A percentile compares a stretch with the other conserved stretches of the same genome.
Conservation (phyloP, 2,329 filamentous ascomycete genomes). For the Volutella citrinella region DNA sequence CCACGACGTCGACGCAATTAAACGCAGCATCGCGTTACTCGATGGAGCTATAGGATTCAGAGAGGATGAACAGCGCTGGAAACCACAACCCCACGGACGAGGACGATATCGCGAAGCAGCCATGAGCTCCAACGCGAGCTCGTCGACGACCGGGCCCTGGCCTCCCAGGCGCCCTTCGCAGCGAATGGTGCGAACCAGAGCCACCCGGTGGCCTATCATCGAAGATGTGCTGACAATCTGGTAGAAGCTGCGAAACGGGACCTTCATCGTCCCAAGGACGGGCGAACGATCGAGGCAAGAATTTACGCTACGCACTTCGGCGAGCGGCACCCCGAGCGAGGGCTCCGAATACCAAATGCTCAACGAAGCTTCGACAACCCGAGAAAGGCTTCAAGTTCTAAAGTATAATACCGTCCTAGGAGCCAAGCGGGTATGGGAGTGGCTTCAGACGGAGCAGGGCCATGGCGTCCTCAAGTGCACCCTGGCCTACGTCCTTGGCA, state of each 20-base stretch:
- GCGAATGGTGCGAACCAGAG: slow-evolving; percentile 42
- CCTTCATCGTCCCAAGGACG: slow-evolving; percentile 81
- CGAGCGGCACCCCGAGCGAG: slow-evolving; percentile 26
- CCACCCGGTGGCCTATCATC: too few relatives aligned
- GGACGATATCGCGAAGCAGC: slow-evolving; percentile 37
- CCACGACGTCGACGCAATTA: neutral
- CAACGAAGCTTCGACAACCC: slow-evolving; percentile 27
- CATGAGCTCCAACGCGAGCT: slow-evolving; percentile 34
- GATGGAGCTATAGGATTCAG: slow-evolving; percentile 17
- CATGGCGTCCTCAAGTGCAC: slow-evolving; percentile 87
- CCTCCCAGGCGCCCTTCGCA: slow-evolving; percentile 43
- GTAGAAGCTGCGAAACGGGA: slow-evolving; percentile 77
- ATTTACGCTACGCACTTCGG: slow-evolving; percentile 68
- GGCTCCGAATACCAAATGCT: slow-evolving; percentile 17
- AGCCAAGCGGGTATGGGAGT: slow-evolving; percentile 51
- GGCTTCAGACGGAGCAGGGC: slow-evolving; percentile 66
- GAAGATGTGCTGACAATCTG: slow-evolving; percentile 10
- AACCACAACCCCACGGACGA: slow-evolving; percentile 17
- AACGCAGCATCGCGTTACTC: too few relatives aligned
- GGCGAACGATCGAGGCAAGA: slow-evolving; percentile 79
- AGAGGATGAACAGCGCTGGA: slow-evolving; percentile 23
- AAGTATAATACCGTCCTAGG: slow-evolving; percentile 37
- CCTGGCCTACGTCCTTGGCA: slow-evolving; percentile 82
- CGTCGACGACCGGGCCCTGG: slow-evolving; percentile 34
- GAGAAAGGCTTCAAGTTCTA: slow-evolving; percentile 33